A percentile compares a stretch with the other conserved stretches of the same genome.
Conservation (phyloP, 2,329 filamentous ascomycete genomes). For the Nemania diffusa region DNA sequence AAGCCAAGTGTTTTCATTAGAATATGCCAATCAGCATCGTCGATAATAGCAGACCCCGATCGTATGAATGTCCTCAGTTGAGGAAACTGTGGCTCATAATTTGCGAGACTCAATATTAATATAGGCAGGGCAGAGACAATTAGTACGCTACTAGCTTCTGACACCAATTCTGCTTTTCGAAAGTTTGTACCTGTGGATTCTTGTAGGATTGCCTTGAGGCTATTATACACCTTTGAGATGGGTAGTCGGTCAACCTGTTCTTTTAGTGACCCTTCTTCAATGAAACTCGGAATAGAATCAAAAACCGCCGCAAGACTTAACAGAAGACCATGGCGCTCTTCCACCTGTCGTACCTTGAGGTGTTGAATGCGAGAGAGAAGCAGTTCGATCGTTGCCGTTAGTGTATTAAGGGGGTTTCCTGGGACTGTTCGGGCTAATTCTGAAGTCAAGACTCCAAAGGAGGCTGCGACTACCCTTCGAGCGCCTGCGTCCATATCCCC, state of each 20-base stretch:
- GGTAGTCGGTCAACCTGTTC: conserved; percentile 30
- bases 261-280: conserved; percentile 20
- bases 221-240: conserved; percentile 42
- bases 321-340: conserved; percentile 75
- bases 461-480: conserved; percentile 75
- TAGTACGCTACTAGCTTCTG: conserved; percentile 69
- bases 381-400: conserved; percentile 53
- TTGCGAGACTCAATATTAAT: conserved; percentile 53
- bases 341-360: conserved; percentile 68
- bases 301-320: conserved; percentile 69
- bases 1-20: conserved; percentile 28
- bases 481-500: conserved; percentile 80
- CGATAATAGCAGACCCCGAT: conserved; percentile 43
- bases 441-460: conserved; percentile 70
- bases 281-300: conserved; percentile 56
- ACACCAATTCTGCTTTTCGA: conserved; percentile 72
- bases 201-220: conserved; percentile 53
- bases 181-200: conserved; percentile 57
- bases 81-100: conserved; percentile 20
- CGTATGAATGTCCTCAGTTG: conserved; percentile 38
- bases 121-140: conserved; percentile 63
- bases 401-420: conserved; percentile 41
- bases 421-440: conserved; percentile 50
- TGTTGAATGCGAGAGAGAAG: conserved; percentile 57
- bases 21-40: conserved; percentile 30